A percentile compares a stretch with the other conserved stretches of the same genome.
Evolutionary conservation across 805 yeast species (phyloP).

Genomic region (Metschnikowia reukaufii): DNA sequence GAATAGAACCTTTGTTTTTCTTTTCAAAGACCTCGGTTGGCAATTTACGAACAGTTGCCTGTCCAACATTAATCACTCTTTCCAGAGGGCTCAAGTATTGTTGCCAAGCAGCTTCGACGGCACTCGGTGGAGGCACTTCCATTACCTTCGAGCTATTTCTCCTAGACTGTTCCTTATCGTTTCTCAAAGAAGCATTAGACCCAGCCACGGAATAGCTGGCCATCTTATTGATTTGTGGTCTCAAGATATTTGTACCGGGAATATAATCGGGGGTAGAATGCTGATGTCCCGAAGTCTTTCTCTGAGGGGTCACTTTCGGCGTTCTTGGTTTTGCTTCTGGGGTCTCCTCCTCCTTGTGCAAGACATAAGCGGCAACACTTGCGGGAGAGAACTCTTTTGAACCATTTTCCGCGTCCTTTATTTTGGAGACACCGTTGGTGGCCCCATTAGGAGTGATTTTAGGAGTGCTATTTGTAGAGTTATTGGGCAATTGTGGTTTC

Average conservation of each 20-base stretch:
- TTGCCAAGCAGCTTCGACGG: conserved; percentile 60
- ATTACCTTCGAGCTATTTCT: conserved; percentile 30
- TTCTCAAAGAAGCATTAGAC: conserved; percentile 16
- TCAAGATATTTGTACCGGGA: conserved; percentile 58
- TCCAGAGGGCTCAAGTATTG: conserved; percentile 58
- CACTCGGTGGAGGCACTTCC: conserved; percentile 48
- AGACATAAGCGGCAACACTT: conserved; percentile 42
- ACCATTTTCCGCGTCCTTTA: conserved; percentile 3
- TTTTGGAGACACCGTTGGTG: conserved; percentile 2
- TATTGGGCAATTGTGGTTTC: no score
- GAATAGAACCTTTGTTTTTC: conserved; percentile 55
- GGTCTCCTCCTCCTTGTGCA: conserved; percentile 25
- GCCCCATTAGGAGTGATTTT: no score
- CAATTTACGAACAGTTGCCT: conserved; percentile 38
- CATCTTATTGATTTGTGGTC: conserved; percentile 49
- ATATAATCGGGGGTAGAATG: conserved; percentile 36
- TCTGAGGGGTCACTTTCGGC: conserved; percentile 11
- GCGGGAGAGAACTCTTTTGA: conserved; percentile 32
- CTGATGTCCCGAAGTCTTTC: not conserved
- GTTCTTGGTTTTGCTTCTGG: conserved; percentile 6
- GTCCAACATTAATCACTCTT: conserved; percentile 39
- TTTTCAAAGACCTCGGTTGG: conserved; percentile 54
- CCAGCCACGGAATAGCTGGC: conserved; percentile 21
- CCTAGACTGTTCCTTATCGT: conserved; percentile 11
- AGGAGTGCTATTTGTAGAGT: no score